Conservation (phyloP, 345 rosid genomes). For the Eucalyptus tenuipes region DNA sequence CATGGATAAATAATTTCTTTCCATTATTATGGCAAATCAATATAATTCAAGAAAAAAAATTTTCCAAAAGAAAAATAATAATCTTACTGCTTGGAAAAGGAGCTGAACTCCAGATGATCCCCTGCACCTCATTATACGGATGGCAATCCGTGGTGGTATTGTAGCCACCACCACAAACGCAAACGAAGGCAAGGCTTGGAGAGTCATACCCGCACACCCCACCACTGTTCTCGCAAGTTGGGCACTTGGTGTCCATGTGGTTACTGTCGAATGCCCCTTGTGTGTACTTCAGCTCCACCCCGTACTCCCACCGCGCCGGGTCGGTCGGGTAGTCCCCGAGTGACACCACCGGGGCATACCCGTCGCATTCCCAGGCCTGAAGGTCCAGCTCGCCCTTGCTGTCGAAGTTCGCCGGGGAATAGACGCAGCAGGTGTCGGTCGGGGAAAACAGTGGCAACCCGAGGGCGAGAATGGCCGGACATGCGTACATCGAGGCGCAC, state of each 20-base stretch:
- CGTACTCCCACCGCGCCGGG: slow-evolving; percentile 31
- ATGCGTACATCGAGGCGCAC: slow-evolving; percentile 25
- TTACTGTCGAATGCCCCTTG: slow-evolving; percentile 29
- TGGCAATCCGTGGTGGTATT: slow-evolving; percentile 24
- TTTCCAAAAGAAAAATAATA: neutral
- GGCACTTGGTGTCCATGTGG: slow-evolving; percentile 19
- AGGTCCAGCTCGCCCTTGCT: slow-evolving; percentile 28
- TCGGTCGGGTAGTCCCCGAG: slow-evolving; percentile 23
- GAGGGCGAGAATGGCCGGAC: slow-evolving; percentile 22
- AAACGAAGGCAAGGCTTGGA: slow-evolving; percentile 14
- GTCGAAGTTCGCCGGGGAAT: slow-evolving; percentile 38
- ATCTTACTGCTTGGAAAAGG: neutral
- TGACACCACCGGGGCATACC: slow-evolving; percentile 22
- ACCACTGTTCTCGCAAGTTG: slow-evolving; percentile 28
- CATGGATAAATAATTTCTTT: accelerated
- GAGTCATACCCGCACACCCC: slow-evolving; percentile 27
- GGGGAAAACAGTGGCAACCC: slow-evolving; percentile 30
- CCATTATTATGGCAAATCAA: neutral
- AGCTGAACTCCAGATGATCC: neutral
- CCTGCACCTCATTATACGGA: neutral
- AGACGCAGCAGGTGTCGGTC: slow-evolving; percentile 31
- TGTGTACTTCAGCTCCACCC: slow-evolving; percentile 28
- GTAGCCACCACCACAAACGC: slow-evolving; percentile 15
- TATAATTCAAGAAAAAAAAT: neutral
- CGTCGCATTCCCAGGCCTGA: slow-evolving; percentile 5